Percentiles rank a stretch among this genome's conserved stretches.
These are phyloP conservation scores for Cadophora gregata DNA, from an alignment of 2,329 filamentous ascomycete genomes.

Conservation along the genomic window DNA sequence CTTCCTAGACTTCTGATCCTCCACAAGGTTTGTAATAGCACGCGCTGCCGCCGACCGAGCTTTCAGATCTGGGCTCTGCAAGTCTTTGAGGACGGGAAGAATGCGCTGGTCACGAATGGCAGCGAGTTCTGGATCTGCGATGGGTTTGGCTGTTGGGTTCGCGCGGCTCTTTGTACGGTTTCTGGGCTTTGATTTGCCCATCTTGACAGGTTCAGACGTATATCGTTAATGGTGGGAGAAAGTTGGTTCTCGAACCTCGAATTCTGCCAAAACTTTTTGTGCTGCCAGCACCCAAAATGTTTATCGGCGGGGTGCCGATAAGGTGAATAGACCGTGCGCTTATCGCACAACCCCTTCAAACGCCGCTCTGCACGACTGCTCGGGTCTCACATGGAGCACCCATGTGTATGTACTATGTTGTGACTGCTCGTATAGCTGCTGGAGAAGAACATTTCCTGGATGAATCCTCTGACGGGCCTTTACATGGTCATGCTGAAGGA, in stretches of 20 bases:
- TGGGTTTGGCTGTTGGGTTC: conserved; percentile 64
- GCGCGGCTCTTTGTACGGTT: conserved; percentile 57
- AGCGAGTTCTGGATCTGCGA: conserved; percentile 66
- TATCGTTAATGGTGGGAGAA: conserved; percentile 2
- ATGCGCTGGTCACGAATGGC: conserved; percentile 68
- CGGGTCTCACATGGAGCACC: background rate
- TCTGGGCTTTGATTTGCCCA: conserved; percentile 64
- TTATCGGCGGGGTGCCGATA: conserved; percentile 20
- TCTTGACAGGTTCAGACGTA: conserved; percentile 41
- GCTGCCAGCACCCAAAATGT: conserved; percentile 8
- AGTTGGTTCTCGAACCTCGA: conserved; percentile 10
- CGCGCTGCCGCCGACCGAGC: conserved; percentile 63
- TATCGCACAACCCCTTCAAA: background rate
- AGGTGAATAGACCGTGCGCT: background rate
- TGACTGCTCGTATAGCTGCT: background rate
- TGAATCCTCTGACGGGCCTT: too few species aligned
- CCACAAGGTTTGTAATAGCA: conserved; percentile 66
- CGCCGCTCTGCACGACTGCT: background rate
- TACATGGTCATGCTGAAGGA: too few species aligned
- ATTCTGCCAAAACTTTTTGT: conserved; percentile 23
- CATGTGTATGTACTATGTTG: background rate
- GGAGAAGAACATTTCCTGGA: too few species aligned
- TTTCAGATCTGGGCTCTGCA: conserved; percentile 64
- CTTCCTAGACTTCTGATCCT: conserved; percentile 67
- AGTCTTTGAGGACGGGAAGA: conserved; percentile 64